These are phyloP conservation scores for Psilocybe cubensis DNA, from an alignment of 768 basidiomycete genomes.

Conservation along the genomic window DNA sequence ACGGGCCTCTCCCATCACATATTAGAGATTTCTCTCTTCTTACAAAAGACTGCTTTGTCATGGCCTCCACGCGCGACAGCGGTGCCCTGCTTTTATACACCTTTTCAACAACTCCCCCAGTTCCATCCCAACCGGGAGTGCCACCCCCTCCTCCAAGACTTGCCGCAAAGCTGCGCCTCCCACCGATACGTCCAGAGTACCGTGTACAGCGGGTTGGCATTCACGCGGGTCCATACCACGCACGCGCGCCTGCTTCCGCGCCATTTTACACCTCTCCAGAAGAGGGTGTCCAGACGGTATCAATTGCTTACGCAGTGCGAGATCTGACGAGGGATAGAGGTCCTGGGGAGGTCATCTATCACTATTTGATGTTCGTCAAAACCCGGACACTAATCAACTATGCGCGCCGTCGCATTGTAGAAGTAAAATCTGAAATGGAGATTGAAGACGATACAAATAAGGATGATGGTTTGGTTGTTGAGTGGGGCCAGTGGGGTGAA, in stretches of 20 bases:
- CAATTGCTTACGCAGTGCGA: neutral
- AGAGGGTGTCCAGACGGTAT: constrained; percentile 1
- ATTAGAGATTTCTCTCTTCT: constrained; percentile 2
- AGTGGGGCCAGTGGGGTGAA: constrained; percentile 21
- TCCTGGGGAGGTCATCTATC: neutral
- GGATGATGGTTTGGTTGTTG: neutral
- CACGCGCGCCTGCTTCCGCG: neutral
- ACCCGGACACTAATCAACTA: constrained; percentile 13
- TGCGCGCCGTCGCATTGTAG: neutral
- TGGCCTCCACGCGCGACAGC: neutral
- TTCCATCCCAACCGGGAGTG: neutral
- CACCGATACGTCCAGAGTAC: neutral
- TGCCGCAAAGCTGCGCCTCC: constrained; percentile 6
- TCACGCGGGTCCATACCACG: constrained; percentile 8
- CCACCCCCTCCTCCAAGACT: neutral
- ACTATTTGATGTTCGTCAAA: constrained; percentile 15
- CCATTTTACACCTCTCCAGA: neutral
- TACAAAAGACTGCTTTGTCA: neutral
- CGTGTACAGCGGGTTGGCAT: neutral
- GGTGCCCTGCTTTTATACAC: constrained; percentile 5
- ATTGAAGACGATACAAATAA: neutral
- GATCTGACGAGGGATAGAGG: neutral
- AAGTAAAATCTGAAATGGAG: neutral
- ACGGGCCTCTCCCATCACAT: neutral
- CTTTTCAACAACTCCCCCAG: neutral